Conservation (phyloP, 202 grass and related monocot species). For the Hordeum pubiflorum region DNA sequence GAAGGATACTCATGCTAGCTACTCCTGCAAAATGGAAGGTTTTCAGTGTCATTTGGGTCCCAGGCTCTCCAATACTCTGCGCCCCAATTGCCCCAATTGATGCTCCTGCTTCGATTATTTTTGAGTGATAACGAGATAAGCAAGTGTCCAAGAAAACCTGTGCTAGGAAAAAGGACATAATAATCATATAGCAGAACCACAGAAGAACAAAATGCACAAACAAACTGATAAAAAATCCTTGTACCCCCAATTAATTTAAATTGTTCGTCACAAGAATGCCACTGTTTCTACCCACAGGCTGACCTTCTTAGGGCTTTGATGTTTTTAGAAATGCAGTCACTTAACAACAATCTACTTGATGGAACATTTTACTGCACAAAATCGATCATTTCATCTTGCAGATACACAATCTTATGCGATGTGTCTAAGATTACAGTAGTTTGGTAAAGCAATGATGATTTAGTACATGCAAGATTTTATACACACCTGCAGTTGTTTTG, state of each 20-base stretch:
- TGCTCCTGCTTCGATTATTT: constrained; percentile 83
- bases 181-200: neutral
- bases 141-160: constrained; percentile 95
- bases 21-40: constrained; percentile 99
- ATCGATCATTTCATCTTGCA: neutral
- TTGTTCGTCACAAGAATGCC: neutral
- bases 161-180: constrained; percentile 15
- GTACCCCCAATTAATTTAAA: neutral
- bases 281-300: too few relatives aligned
- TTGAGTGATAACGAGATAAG: constrained; percentile 77
- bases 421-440: neutral
- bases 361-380: constrained; percentile 10
- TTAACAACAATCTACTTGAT: neutral
- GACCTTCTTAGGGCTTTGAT: neutral
- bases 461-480: constrained; percentile 14
- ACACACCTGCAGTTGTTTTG: constrained; percentile 77
- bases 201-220: constrained; percentile 1
- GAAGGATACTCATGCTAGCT: constrained; percentile 97
- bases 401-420: neutral
- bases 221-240: neutral
- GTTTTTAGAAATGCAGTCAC: neutral
- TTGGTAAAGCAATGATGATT: constrained; percentile 5
- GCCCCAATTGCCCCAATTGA: constrained; percentile 87
- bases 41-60: constrained; percentile 96
- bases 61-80: constrained; percentile 97